Base-by-base conservation (phyloP, 139 green algal species). In the Trebouxia sp. region DNA sequence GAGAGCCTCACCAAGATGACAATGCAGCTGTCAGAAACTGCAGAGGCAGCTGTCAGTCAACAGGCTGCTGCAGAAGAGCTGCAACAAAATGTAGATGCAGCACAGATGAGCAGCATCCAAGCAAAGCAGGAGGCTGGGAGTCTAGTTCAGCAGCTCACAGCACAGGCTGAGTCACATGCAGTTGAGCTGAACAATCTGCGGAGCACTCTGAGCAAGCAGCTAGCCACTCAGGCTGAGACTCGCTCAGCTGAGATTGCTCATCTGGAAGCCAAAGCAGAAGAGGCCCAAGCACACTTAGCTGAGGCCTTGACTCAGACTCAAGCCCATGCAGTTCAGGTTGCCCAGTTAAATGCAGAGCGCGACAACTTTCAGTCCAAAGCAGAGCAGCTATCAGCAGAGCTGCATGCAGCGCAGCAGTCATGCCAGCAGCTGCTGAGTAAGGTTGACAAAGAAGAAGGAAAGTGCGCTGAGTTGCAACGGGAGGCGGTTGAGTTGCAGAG, bases 381-480 rank as follows among this genome's bases (percentile, higher is more conserved):
- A 10, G 41, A 77, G 69, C 69, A 77, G 69, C 69, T 77, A 10
- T 41, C 39, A 10, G 35, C 41, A 53, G 69, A 77, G 69, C 69
- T 77, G 37, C 43, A 53, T 39, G 69, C 69, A 26, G 69, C 26
- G 11, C 42, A 77, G 69, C 69, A 77, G 42, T 37, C 69, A 51
- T 56, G 42, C 26, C 69, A 77, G 26, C 39, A 26, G 4, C 20
- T 77, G n/a, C 24, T 56, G 14, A 72, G 32, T 32, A 32, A 72
- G 43, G 62, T 35, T 42, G 62, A 1, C 43, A 35, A 72, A 8
- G 43, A 12, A 45, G 62, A 72, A 72, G 62, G 32, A 22, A 37
- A n/a, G 35, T 12, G 20, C 26, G 32, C 28, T 8, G 6, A 12
- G 20, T 35, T 72, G 8, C 35, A 12, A 66, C n/a, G n/a, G 15